These are phyloP conservation scores for Lentinus tigrinus DNA, from an alignment of 768 basidiomycete species.

Conservation along the genomic window DNA sequence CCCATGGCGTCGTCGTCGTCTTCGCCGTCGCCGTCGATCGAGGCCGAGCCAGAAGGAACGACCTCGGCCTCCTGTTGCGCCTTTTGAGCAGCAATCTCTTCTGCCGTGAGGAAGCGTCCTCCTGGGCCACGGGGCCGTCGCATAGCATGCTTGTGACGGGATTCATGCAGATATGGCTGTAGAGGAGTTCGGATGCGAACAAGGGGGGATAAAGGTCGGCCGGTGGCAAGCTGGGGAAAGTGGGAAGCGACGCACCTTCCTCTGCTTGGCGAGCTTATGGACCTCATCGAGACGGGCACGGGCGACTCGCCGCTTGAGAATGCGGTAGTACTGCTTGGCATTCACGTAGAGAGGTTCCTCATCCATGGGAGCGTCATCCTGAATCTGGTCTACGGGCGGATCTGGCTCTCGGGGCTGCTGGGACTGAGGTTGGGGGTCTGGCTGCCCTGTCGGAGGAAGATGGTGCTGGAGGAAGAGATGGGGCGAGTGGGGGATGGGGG, in stretches of 20 bases:
- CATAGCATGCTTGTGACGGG: slow-evolving; percentile 97
- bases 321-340: slow-evolving; percentile 98
- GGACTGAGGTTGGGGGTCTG: slow-evolving; percentile 15
- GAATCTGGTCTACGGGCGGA: slow-evolving; percentile 29
- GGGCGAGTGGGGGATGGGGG: slow-evolving; percentile 25
- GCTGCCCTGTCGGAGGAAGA: slow-evolving; percentile 11
- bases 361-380: slow-evolving; percentile 57
- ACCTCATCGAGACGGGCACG: slow-evolving; percentile 91
- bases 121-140: slow-evolving; percentile 95
- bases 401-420: slow-evolving; percentile 21
- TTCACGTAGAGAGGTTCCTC: slow-evolving; percentile 99
- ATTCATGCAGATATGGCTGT: slow-evolving; percentile 92
- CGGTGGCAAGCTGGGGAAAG: not conserved
- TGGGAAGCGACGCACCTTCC: slow-evolving; percentile 62
- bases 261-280: slow-evolving; percentile 85
- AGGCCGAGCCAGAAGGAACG: slow-evolving; percentile 32
- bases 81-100: slow-evolving; percentile 88
- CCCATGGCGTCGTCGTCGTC: slow-evolving; percentile 27
- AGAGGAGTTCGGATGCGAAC: not conserved
- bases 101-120: slow-evolving; percentile 94
- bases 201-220: slow-evolving; percentile 7
- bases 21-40: slow-evolving; percentile 42
- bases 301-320: slow-evolving; percentile 91
- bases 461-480: slow-evolving; percentile 33
- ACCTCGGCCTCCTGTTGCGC: slow-evolving; percentile 35